phyloP scores from a whole-genome alignment of 2,329 filamentous ascomycete genomes.

The Venturia asperata region DNA sequence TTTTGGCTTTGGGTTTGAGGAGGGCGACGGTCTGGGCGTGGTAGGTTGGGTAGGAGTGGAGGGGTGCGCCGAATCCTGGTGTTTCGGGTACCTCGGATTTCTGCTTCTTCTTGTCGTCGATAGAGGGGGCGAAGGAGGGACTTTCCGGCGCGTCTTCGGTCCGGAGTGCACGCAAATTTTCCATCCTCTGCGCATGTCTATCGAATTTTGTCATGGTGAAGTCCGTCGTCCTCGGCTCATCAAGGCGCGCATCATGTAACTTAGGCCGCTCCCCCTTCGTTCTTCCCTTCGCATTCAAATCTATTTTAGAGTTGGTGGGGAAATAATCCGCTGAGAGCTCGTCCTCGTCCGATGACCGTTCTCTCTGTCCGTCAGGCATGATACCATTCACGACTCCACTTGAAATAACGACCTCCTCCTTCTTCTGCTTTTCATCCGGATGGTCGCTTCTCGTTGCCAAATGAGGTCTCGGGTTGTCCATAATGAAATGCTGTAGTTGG shows the following conservation, averaged over 20 bases:
- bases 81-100: not conserved
- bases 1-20: not conserved
- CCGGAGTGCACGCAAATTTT: not conserved
- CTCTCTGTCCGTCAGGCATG: not conserved
- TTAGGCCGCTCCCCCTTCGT: not conserved
- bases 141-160: not conserved
- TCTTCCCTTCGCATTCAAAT: not conserved
- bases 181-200: not conserved
- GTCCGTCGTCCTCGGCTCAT: not conserved
- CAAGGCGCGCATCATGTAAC: not conserved
- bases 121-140: no score
- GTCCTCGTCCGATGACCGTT: not conserved
- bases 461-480: not conserved
- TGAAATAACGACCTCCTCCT: not conserved
- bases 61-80: not conserved
- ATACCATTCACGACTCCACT: not conserved
- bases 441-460: not conserved
- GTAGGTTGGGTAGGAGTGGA: not conserved
- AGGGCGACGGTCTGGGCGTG: not conserved
- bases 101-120: not conserved
- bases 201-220: constrained; percentile 4
- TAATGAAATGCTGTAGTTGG: not conserved
- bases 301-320: not conserved
- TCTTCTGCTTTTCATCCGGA: not conserved
- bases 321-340: not conserved